These are phyloP conservation scores for Mycena epipterygia DNA, from an alignment of 768 basidiomycete genomes.

Conservation along the genomic window DNA sequence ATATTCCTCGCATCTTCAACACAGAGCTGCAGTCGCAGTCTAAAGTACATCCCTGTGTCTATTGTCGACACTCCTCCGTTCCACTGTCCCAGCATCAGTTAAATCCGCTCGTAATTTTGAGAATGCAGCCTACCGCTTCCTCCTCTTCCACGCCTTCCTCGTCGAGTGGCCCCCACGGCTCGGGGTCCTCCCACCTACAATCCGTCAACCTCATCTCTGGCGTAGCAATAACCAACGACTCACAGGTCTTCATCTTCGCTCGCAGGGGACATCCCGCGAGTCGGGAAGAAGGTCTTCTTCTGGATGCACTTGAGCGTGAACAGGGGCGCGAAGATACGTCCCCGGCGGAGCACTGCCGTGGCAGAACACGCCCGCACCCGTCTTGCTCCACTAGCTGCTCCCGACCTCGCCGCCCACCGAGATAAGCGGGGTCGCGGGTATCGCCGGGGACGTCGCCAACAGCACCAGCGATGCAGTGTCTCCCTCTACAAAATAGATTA, in stretches of 20 bases:
- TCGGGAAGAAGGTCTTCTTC: not conserved
- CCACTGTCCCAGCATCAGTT: too few species aligned
- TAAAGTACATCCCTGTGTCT: too few species aligned
- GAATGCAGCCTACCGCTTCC: too few species aligned
- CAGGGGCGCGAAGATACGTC: slow-evolving; percentile 17
- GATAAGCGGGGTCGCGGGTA: not conserved
- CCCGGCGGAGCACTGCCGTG: not conserved
- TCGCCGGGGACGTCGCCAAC: not conserved
- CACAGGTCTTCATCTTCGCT: slow-evolving; percentile 4
- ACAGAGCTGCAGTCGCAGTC: too few species aligned
- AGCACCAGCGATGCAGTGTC: slow-evolving; percentile 12
- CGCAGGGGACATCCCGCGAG: not conserved
- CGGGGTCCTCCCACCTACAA: not conserved
- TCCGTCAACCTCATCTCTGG: too few species aligned
- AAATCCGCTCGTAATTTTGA: too few species aligned
- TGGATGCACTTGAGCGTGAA: slow-evolving; percentile 3
- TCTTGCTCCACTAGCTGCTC: slow-evolving; percentile 1
- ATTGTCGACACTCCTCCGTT: not conserved
- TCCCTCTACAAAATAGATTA: not conserved
- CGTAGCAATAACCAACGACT: not conserved
- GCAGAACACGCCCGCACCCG: slow-evolving; percentile 17
- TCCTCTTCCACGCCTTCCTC: not conserved
- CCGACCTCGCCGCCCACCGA: slow-evolving; percentile 15
- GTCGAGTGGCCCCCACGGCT: not conserved
- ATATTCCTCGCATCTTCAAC: too few species aligned